Conservation (phyloP, 2,329 filamentous ascomycete genomes). For the Metarhizium album region DNA sequence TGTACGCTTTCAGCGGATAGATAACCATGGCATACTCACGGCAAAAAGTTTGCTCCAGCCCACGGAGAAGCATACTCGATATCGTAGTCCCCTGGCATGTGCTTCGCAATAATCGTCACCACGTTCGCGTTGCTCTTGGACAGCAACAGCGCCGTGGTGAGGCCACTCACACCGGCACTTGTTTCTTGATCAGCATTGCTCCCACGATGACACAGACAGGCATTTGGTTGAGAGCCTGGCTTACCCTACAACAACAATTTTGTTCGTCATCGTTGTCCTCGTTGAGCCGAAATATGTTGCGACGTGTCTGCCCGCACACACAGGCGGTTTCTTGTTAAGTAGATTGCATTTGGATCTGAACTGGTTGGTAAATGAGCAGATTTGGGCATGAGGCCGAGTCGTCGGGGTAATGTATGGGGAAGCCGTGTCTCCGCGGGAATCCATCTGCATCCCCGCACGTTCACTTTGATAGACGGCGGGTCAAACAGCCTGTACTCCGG, state of each 20-base stretch:
- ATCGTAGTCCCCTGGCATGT: constrained; percentile 90
- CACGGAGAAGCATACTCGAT: constrained; percentile 85
- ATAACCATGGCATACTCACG: constrained; percentile 34
- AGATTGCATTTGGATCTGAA: neutral
- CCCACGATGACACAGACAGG: neutral
- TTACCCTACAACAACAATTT: constrained; percentile 25
- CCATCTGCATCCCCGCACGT: constrained; percentile 1
- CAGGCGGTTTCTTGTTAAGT: neutral
- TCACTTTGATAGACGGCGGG: too few species aligned
- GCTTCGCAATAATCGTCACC: constrained; percentile 68
- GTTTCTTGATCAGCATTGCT: neutral
- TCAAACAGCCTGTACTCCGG: too few species aligned
- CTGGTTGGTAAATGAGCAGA: neutral
- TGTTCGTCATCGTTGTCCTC: constrained; percentile 16
- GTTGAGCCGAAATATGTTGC: neutral
- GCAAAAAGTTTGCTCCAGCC: constrained; percentile 73
- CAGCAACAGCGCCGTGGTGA: constrained; percentile 39
- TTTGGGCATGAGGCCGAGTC: neutral
- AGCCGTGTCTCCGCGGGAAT: too few species aligned
- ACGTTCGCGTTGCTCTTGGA: constrained; percentile 31
- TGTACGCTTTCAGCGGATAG: too few species aligned
- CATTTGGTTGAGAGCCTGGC: constrained; percentile 4
- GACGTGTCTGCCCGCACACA: neutral
- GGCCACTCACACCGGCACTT: constrained; percentile 38
- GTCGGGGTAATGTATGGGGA: too few species aligned